Evolutionary conservation across 495 filamentous ascomycete species (phyloP), one percentile per base, ranked within the genome.

Genomic region (Penicillium crystallinum): DNA sequence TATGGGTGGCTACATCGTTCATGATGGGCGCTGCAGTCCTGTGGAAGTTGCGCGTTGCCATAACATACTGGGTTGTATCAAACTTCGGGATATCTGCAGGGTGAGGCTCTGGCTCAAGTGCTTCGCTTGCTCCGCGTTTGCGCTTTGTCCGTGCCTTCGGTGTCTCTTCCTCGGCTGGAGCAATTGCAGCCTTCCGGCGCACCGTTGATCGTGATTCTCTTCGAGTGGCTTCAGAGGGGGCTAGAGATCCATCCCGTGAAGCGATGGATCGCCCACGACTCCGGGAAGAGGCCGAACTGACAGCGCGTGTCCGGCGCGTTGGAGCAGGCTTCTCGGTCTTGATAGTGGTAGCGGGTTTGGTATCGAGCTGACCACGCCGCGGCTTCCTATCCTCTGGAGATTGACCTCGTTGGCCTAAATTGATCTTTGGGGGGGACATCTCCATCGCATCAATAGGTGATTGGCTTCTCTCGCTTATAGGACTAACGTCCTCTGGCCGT

Each of bases 1-100:
- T 90, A 70, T 98, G 91, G 36, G 80, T 82, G 8, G 81, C 75
- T 48, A 97, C 90, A 63, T 91, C 86, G 56, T 93, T 88, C 70
- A 97, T 83, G 46, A 95, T 83, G 0, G 89, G 85, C 15, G 81
- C 77, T 8, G 83, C 84, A 10, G 89, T 89, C 40, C 87, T 81
- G 49, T 86, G 78, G 68, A 96, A 95, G 22, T 86, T 85, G 23
- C 89, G 84, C 17, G 82, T 84, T 69, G 83, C 86, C 33, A 87
- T 70, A 15, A 90, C 82, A 51, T 83, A 77, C 3, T 76, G 78
- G 9, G 81, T 71, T 1, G 75, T 73, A 17, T 73, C 70, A 12
- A 72, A 61, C 19, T 62, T 72, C 30, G 65, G 68, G 31, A 53
- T 41, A 33, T 71, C 70, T 2, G 65, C 46, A 22, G 59, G 63